Percentiles rank a stretch among this genome's conserved stretches.
Conservation (phyloP, 371 early-diverging fungal species). For the Zychaea mexicana region DNA sequence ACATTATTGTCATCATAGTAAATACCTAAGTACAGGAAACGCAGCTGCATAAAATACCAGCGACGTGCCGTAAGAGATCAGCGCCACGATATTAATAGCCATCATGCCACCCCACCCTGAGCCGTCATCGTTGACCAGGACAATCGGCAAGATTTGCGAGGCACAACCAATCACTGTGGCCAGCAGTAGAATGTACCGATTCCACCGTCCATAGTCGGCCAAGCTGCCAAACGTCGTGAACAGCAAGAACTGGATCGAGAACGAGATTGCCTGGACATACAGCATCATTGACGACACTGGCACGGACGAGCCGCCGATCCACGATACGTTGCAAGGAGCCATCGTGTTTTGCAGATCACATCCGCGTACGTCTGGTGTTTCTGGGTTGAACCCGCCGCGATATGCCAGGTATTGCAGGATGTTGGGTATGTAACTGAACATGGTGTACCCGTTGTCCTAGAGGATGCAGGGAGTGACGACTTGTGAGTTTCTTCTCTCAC, state of each 20-base stretch:
- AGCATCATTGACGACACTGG: constrained; percentile 49
- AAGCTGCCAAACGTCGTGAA: constrained; percentile 53
- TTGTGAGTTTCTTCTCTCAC: too few species aligned
- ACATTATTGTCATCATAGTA: neutral
- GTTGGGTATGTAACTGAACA: constrained; percentile 46
- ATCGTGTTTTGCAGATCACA: constrained; percentile 33
- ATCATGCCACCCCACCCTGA: constrained; percentile 52
- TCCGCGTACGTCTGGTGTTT: constrained; percentile 19
- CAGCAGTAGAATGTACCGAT: constrained; percentile 37
- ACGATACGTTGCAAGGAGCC: constrained; percentile 36
- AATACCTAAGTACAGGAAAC: constrained; percentile 46
- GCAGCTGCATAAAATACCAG: constrained; percentile 57
- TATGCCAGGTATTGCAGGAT: constrained; percentile 48
- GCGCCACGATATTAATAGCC: constrained; percentile 43
- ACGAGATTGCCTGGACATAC: constrained; percentile 53
- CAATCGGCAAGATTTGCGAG: constrained; percentile 46
- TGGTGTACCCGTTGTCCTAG: constrained; percentile 53
- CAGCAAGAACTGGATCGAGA: constrained; percentile 48
- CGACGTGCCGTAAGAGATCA: constrained; percentile 49
- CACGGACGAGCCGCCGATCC: constrained; percentile 27
- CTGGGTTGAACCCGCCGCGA: constrained; percentile 37
- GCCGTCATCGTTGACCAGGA: constrained; percentile 42
- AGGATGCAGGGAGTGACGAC: too few species aligned
- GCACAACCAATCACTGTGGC: constrained; percentile 47
- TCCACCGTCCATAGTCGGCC: constrained; percentile 53